Evolutionary conservation across 805 yeast species (phyloP).

Genomic region (Diddensiella santjacobensis): DNA sequence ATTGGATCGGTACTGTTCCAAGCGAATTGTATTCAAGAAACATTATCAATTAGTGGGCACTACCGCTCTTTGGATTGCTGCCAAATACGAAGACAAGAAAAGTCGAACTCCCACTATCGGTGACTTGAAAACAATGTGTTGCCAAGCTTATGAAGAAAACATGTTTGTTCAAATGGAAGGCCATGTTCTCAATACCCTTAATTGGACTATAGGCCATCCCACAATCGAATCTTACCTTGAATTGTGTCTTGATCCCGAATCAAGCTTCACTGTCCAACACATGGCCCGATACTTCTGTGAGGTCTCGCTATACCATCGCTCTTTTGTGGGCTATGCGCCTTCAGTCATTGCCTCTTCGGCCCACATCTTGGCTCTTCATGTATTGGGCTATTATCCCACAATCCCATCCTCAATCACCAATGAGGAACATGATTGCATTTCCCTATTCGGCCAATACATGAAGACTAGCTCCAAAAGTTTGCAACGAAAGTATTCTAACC

Average conservation of each 20-base stretch:
- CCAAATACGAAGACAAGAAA: constrained; percentile 74
- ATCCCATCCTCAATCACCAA: constrained; percentile 15
- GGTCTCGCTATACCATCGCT: constrained; percentile 34
- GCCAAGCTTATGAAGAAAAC: constrained; percentile 56
- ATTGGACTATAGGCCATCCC: constrained; percentile 70
- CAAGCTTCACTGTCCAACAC: constrained; percentile 19
- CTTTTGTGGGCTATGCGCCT: constrained; percentile 29
- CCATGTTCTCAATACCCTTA: constrained; percentile 66
- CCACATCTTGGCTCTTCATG: constrained; percentile 22
- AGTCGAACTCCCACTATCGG: constrained; percentile 69
- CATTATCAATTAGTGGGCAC: constrained; percentile 89
- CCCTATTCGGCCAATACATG: constrained; percentile 35
- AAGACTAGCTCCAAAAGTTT: constrained; percentile 35
- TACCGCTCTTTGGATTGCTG: constrained; percentile 89
- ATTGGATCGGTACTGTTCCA: constrained; percentile 88
- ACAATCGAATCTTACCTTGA: constrained; percentile 45
- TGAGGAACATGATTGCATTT: constrained; percentile 31
- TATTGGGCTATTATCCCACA: constrained; percentile 18
- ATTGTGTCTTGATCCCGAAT: constrained; percentile 20
- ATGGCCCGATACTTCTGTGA: constrained; percentile 38
- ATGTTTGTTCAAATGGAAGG: constrained; percentile 74
- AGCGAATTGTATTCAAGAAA: constrained; percentile 75
- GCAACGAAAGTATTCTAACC: constrained; percentile 37
- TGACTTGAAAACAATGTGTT: constrained; percentile 71
- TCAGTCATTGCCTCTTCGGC: constrained; percentile 37